Base-by-base conservation (phyloP, 176 grass and related monocot genomes). In the Thinopyrum elongatum region DNA sequence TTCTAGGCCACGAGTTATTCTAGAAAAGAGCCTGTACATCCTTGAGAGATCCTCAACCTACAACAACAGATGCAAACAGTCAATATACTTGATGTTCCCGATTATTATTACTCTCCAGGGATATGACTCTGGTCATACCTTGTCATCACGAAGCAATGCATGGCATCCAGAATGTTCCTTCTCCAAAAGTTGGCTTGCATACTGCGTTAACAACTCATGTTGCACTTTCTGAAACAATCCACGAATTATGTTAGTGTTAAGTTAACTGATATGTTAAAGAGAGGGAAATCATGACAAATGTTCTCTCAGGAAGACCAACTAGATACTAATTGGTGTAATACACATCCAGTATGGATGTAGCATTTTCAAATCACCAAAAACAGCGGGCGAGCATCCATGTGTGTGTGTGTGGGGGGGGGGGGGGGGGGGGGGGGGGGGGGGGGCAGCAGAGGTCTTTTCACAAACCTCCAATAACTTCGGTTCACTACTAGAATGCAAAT, bases 161-260 rank as follows among this genome's bases (percentile, higher is more conserved):
- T 90, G 88, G 46, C 88, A 98, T 79, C 96, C 96, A 72, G 96
- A 98, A 85, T 98, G 88, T 41, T 98, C 96, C 65, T 98, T 98
- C 83, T 94, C 91, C 67, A 98, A 77, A 65, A 98, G 88, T 75
- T 92, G 96, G 70, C 77, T 92, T 79, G 91, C 91, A 85, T 98
- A 90, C 57, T 89, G 86, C 62, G 86, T 87, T 46, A 98, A 81
- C 68, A 98, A 77, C 72, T 98, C 93, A 81, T 98, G 89, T 78
- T 95, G 96, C 81, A 94, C 96, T 89, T 90, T 95, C 96, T 98
- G 88, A 63, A 33, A 86, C 53, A 74, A 74, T 29, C 12, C 80
- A 76, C 26, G 27, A 76, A 23, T 51, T 67, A 30, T 81, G 39
- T 15, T 11, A 33, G 49, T 33, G 22, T 41, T 68, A 47, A 81